Percentiles rank a stretch among this genome's conserved stretches.
phyloP scores from a whole-genome alignment of 768 basidiomycete genomes.

The Lepiota subincarnata region DNA sequence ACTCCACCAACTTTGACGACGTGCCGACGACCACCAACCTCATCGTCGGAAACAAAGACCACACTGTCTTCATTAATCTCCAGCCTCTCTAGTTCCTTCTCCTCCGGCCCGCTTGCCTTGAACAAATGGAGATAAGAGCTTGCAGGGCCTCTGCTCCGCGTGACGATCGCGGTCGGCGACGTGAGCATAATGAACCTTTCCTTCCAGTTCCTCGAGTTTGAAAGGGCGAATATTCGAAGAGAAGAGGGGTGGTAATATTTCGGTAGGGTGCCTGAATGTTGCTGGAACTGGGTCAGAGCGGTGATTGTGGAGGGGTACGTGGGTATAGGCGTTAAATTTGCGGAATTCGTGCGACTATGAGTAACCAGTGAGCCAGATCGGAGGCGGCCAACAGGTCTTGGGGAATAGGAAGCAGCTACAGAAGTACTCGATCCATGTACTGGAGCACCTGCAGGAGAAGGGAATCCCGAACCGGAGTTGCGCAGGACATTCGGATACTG shows the following conservation, averaged over 20 bases:
- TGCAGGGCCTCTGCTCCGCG: slow-evolving; percentile 31
- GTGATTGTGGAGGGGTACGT: slow-evolving; percentile 58
- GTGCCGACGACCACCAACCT: slow-evolving; percentile 40
- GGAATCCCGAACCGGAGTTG: slow-evolving; percentile 16
- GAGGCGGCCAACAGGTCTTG: slow-evolving; percentile 22
- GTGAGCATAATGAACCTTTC: slow-evolving; percentile 58
- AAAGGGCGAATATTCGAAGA: slow-evolving; percentile 66
- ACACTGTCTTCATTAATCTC: slow-evolving; percentile 75
- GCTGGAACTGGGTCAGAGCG: slow-evolving; percentile 47
- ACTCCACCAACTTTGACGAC: slow-evolving; percentile 69
- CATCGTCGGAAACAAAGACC: slow-evolving; percentile 67
- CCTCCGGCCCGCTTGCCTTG: slow-evolving; percentile 54
- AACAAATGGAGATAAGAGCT: slow-evolving; percentile 71
- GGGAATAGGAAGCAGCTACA: slow-evolving; percentile 20
- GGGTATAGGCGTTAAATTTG: slow-evolving; percentile 39
- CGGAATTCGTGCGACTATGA: slow-evolving; percentile 36
- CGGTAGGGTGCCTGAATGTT: slow-evolving; percentile 50
- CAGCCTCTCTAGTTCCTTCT: slow-evolving; percentile 68
- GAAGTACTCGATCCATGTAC: slow-evolving; percentile 30
- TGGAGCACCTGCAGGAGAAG: slow-evolving; percentile 19
- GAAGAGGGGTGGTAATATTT: slow-evolving; percentile 69
- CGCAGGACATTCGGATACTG: slow-evolving; percentile 16
- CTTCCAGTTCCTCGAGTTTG: slow-evolving; percentile 62
- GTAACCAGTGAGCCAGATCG: slow-evolving; percentile 36
- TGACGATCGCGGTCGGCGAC: slow-evolving; percentile 36